phyloP scores from a whole-genome alignment of 2,329 filamentous ascomycete genomes.

The Fusarium liriodendri region DNA sequence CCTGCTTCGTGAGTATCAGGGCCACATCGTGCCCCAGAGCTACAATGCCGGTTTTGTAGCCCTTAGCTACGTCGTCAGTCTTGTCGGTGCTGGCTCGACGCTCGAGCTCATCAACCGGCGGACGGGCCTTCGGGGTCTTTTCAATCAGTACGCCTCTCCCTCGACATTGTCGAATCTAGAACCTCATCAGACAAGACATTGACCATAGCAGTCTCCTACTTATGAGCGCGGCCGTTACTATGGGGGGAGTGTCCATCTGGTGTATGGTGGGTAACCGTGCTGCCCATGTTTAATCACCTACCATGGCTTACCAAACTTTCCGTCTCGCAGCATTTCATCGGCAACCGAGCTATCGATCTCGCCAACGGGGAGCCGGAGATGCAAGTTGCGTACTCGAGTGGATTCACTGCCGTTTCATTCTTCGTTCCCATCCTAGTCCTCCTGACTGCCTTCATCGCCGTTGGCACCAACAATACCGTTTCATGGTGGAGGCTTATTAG shows the following conservation, averaged over 20 bases:
- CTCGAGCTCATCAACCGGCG: constrained; percentile 84
- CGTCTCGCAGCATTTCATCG: constrained; percentile 63
- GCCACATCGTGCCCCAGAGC: constrained; percentile 58
- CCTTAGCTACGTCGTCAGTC: constrained; percentile 80
- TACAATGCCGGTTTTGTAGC: constrained; percentile 73
- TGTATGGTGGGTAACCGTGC: constrained; percentile 64
- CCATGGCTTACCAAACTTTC: constrained; percentile 4
- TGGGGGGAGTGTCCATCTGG: constrained; percentile 82
- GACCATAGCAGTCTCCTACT: constrained; percentile 67
- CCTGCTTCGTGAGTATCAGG: constrained; percentile 55
- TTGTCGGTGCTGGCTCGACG: constrained; percentile 81
- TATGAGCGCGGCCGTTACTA: constrained; percentile 72
- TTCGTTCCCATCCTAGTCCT: constrained; percentile 83
- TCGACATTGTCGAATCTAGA: background rate
- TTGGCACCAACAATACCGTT: constrained; percentile 69
- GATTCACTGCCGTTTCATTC: constrained; percentile 81
- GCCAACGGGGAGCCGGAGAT: constrained; percentile 69
- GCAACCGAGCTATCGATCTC: constrained; percentile 81
- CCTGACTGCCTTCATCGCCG: constrained; percentile 76
- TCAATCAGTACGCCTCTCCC: constrained; percentile 70
- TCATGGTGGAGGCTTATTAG: constrained; percentile 68
- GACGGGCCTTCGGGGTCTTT: constrained; percentile 74
- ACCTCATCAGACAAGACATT: background rate
- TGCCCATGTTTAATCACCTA: background rate
- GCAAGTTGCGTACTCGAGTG: constrained; percentile 79